Percentiles rank a stretch among this genome's conserved stretches.
These are phyloP conservation scores for Russula virescens DNA, from an alignment of 768 basidiomycete genomes.

Conservation along the genomic window DNA sequence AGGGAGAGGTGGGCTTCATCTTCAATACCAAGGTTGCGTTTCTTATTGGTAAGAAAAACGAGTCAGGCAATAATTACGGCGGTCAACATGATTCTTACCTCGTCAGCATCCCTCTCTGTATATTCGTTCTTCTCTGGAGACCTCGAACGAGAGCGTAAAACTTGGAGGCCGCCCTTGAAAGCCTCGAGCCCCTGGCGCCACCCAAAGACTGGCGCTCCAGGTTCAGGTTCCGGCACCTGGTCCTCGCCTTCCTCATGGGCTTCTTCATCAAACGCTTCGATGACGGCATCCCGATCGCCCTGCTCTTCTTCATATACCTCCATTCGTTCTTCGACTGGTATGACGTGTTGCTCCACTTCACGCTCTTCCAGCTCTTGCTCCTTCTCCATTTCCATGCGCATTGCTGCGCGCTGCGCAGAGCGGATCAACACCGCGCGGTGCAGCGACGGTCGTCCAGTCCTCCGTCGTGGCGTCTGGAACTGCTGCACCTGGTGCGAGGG, in stretches of 20 bases:
- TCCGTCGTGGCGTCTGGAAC: slow-evolving; percentile 26
- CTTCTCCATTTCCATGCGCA: slow-evolving; percentile 45
- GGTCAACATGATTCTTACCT: neutral
- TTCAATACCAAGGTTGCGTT: slow-evolving; percentile 14
- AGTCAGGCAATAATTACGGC: neutral
- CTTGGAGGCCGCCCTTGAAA: slow-evolving; percentile 32
- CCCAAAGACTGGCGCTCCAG: slow-evolving; percentile 28
- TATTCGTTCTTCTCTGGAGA: slow-evolving; percentile 25
- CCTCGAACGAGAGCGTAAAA: slow-evolving; percentile 30
- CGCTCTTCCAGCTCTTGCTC: slow-evolving; percentile 46
- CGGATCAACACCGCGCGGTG: slow-evolving; percentile 68
- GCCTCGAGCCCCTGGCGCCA: slow-evolving; percentile 34
- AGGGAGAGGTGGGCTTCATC: slow-evolving; percentile 15
- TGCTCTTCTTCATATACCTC: slow-evolving; percentile 20
- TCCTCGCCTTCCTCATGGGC: slow-evolving; percentile 29
- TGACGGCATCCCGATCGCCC: slow-evolving; percentile 12
- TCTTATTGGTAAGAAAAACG: neutral
- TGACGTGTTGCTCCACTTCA: slow-evolving; percentile 21
- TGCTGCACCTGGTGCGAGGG: slow-evolving; percentile 25
- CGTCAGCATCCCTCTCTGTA: neutral
- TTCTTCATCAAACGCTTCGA: slow-evolving; percentile 16
- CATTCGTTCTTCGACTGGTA: slow-evolving; percentile 20
- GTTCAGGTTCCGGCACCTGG: slow-evolving; percentile 28
- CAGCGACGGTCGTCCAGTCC: slow-evolving; percentile 41
- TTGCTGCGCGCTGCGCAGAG: slow-evolving; percentile 56